Percentiles rank a stretch among this genome's conserved stretches.
These are phyloP conservation scores for Sisymbrium irio DNA, from an alignment of 345 rosid genomes.

Conservation along the genomic window DNA sequence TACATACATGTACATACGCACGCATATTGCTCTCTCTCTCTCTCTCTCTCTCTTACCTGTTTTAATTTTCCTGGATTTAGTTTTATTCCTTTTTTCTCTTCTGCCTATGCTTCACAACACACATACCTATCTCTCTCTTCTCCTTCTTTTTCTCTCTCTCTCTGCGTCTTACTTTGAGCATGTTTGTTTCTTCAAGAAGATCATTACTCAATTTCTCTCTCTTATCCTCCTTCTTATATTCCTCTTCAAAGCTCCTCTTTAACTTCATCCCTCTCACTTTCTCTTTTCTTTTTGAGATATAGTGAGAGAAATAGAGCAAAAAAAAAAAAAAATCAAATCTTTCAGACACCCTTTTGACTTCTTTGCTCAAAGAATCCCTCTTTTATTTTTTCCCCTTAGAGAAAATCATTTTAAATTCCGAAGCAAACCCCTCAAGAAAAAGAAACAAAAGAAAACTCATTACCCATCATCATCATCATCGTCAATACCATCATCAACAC, in stretches of 20 bases:
- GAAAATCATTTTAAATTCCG: slow-evolving; percentile 24
- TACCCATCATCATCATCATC: slow-evolving; percentile 2
- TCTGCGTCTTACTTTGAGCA: slow-evolving; percentile 40
- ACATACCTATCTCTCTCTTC: slow-evolving; percentile 25
- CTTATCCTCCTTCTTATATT: slow-evolving; percentile 11
- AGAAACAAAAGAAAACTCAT: slow-evolving; percentile 11
- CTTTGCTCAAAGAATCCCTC: slow-evolving; percentile 35
- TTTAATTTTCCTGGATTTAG: slow-evolving; percentile 29
- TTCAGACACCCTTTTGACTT: slow-evolving; percentile 41
- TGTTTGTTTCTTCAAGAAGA: slow-evolving; percentile 44
- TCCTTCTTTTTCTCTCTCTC: background rate
- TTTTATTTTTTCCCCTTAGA: background rate
- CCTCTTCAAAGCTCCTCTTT: slow-evolving; percentile 34
- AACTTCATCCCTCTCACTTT: slow-evolving; percentile 27
- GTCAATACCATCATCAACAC: background rate
- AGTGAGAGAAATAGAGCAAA: slow-evolving; percentile 11
- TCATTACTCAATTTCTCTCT: slow-evolving; percentile 32
- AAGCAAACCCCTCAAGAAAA: slow-evolving; percentile 19
- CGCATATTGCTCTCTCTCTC: slow-evolving; percentile 5
- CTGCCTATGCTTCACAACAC: slow-evolving; percentile 40
- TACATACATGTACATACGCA: slow-evolving; percentile 11
- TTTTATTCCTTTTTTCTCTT: slow-evolving; percentile 35
- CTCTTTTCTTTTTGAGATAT: slow-evolving; percentile 19
- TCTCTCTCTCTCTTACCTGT: slow-evolving; percentile 37
- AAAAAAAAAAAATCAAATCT: slow-evolving; percentile 37